phyloP scores from a whole-genome alignment of 306 rosid species.

The Begonia loranthoides region DNA sequence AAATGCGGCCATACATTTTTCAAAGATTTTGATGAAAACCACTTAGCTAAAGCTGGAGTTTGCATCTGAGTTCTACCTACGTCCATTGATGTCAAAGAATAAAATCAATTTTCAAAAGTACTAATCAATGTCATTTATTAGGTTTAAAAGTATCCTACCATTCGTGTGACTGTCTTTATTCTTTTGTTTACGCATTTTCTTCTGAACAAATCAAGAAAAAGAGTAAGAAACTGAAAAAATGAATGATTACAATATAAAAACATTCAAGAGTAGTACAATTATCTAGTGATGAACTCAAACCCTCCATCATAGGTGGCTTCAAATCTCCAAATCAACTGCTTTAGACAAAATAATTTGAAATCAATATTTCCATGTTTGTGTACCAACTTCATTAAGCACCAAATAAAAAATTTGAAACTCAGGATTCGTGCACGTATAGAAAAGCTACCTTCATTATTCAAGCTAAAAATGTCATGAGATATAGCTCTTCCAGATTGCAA shows the following conservation, averaged over 20 bases:
- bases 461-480: slow-evolving; percentile 26
- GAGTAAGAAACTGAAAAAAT: background rate
- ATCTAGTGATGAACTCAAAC: slow-evolving; percentile 38
- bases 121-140: no score
- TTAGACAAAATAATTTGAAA: background rate
- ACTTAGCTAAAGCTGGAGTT: slow-evolving; percentile 27
- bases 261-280: background rate
- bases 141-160: background rate
- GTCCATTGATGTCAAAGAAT: no score
- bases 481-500: slow-evolving; percentile 39
- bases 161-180: background rate
- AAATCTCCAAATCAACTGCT: slow-evolving; percentile 47
- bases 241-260: background rate
- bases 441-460: slow-evolving; percentile 23
- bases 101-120: no score
- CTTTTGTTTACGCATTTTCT: background rate
- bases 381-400: no score
- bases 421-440: background rate
- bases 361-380: no score
- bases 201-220: background rate
- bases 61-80: no score
- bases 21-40: slow-evolving; percentile 60
- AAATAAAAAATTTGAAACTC: slow-evolving; percentile 2
- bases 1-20: slow-evolving; percentile 31
- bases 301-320: slow-evolving; percentile 71